Evolutionary conservation across 2,329 filamentous ascomycete species (phyloP).

Genomic region (Talaromyces sp.): DNA sequence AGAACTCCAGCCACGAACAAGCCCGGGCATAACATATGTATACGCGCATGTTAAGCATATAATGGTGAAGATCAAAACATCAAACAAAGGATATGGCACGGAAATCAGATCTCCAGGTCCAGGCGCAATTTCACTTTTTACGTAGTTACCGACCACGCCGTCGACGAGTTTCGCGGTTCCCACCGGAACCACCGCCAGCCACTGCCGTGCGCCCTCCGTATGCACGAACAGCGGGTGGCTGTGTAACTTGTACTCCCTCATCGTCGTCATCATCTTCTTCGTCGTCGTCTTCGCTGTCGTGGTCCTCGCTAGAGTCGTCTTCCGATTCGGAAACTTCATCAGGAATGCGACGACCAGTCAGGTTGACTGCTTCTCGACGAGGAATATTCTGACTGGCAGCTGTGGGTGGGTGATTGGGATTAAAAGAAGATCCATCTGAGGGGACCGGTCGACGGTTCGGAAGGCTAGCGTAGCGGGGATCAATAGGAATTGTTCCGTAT

Average conservation of each 20-base stretch:
- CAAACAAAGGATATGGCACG: constrained; percentile 7
- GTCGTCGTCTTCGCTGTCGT: constrained; percentile 24
- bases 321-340: constrained; percentile 22
- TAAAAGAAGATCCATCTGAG: constrained; percentile 16
- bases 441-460: constrained; percentile 24
- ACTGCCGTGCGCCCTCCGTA: neutral
- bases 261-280: constrained; percentile 28
- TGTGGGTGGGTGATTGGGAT: constrained; percentile 22
- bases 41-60: neutral
- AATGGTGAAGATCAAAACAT: constrained; percentile 7
- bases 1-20: constrained; percentile 13
- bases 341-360: constrained; percentile 18
- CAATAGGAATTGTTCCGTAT: constrained; percentile 27
- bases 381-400: constrained; percentile 18
- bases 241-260: constrained; percentile 29
- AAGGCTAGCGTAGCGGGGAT: constrained; percentile 30
- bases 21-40: constrained; percentile 6
- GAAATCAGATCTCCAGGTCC: neutral
- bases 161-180: constrained; percentile 11
- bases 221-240: constrained; percentile 18
- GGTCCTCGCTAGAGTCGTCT: constrained; percentile 26
- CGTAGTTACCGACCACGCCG: constrained; percentile 3
- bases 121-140: neutral
- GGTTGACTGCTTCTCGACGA: neutral
- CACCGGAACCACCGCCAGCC: constrained; percentile 4